These are phyloP conservation scores for Aspergillus heteromorphus DNA, from an alignment of 495 filamentous ascomycete genomes.

Conservation along the genomic window DNA sequence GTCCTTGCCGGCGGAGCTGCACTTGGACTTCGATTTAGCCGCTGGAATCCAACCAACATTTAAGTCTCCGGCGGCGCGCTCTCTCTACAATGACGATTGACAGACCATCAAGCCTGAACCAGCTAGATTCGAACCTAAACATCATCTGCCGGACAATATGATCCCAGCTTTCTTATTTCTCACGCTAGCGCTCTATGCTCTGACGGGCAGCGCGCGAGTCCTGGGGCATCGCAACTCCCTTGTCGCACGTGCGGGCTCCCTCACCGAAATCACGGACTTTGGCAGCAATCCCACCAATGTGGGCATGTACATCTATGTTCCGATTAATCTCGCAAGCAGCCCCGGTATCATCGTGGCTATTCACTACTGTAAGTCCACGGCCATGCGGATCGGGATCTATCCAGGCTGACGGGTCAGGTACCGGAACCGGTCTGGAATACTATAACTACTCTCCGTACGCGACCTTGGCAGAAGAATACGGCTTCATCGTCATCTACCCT, in stretches of 20 bases:
- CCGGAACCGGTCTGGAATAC: constrained; percentile 45
- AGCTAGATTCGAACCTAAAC: too few species aligned
- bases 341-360: constrained; percentile 50
- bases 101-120: too few species aligned
- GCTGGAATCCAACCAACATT: too few species aligned
- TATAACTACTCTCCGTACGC: constrained; percentile 45
- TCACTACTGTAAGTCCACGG: constrained; percentile 33
- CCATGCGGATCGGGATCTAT: too few species aligned
- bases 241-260: constrained; percentile 10
- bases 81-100: too few species aligned
- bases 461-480: constrained; percentile 43
- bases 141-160: too few species aligned
- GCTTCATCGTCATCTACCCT: constrained; percentile 55
- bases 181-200: constrained; percentile 2
- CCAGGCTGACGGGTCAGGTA: constrained; percentile 23
- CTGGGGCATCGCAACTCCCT: background rate
- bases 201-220: constrained; percentile 6
- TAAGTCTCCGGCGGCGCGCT: too few species aligned
- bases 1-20: too few species aligned
- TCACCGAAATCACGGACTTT: constrained; percentile 20
- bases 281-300: constrained; percentile 39
- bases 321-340: constrained; percentile 45
- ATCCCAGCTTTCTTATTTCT: constrained; percentile 1
- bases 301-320: constrained; percentile 51
- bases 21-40: too few species aligned